A percentile compares a stretch with the other conserved stretches of the same genome.
Evolutionary conservation across 805 yeast genomes (phyloP).

Genomic region (Spathaspora sp.): DNA sequence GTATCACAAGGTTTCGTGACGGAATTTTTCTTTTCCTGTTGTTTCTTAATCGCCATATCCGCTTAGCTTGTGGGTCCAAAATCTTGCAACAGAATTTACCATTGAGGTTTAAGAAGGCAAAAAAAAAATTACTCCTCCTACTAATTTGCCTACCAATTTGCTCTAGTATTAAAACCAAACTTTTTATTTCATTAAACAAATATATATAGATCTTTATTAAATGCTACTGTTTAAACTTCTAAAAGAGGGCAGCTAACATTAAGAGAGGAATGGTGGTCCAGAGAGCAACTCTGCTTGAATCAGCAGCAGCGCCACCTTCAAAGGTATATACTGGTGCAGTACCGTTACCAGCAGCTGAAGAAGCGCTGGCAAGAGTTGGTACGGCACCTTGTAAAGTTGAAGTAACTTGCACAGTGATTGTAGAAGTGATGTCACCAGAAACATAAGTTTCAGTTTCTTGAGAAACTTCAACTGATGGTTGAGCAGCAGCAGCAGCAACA

Average conservation of each 20-base stretch:
- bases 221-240: neutral
- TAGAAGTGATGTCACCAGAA: conserved; percentile 4
- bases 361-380: neutral
- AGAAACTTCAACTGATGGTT: conserved; percentile 4
- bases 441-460: conserved; percentile 1
- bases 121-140: no score
- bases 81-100: neutral
- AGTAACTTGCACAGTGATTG: conserved; percentile 2
- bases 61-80: neutral
- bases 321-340: conserved; percentile 1
- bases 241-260: conserved; percentile 4
- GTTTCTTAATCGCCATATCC: neutral
- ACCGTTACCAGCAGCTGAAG: neutral
- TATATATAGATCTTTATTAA: neutral
- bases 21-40: neutral
- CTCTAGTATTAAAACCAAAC: neutral
- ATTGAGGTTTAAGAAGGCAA: neutral
- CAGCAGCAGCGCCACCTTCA: conserved; percentile 8
- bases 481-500: neutral
- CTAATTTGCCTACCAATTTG: neutral
- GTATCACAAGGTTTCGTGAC: neutral
- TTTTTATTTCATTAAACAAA: neutral
- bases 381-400: conserved; percentile 5
- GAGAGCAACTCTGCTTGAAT: conserved; percentile 1
- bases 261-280: conserved; percentile 7